phyloP scores from a whole-genome alignment of 1,284 basidiomycete species.

The Hymenochaete sp. region DNA sequence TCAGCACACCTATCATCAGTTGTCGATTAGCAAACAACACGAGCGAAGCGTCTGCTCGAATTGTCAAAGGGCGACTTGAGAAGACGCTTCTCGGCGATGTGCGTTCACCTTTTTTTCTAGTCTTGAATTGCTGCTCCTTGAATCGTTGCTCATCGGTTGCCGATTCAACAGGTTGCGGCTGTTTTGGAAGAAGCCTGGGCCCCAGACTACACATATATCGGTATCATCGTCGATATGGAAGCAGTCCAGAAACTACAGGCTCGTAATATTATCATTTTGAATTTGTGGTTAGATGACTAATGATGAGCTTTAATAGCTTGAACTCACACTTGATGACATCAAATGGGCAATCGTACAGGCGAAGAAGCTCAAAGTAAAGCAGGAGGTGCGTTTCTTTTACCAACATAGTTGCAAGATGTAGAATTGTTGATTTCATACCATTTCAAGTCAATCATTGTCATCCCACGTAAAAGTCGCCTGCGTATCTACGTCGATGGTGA shows the following conservation, averaged over 20 bases:
- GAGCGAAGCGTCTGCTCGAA: constrained; percentile 87
- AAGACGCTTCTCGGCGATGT: constrained; percentile 94
- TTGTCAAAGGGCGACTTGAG: constrained; percentile 95
- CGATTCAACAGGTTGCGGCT: constrained; percentile 64
- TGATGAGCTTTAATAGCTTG: constrained; percentile 56
- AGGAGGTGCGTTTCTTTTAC: constrained; percentile 44
- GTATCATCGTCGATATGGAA: constrained; percentile 86
- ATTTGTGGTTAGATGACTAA: constrained; percentile 3
- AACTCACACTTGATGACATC: constrained; percentile 88
- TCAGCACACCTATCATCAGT: constrained; percentile 98
- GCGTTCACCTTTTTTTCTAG: constrained; percentile 25
- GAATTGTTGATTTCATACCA: not conserved
- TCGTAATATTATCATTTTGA: constrained; percentile 18
- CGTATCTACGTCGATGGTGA: constrained; percentile 81
- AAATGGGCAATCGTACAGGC: constrained; percentile 85
- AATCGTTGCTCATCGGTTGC: too few relatives aligned
- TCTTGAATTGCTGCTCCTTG: constrained; percentile 5
- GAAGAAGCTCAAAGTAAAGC: constrained; percentile 90
- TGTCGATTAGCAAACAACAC: constrained; percentile 83
- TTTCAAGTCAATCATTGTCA: constrained; percentile 59
- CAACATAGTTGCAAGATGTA: not conserved
- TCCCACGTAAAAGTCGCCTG: constrained; percentile 71
- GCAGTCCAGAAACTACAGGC: constrained; percentile 89
- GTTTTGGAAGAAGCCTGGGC: constrained; percentile 97
- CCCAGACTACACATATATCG: constrained; percentile 85